Percentiles rank a stretch among this genome's conserved stretches.
Evolutionary conservation across 1,139 yeast species (phyloP).

Genomic region (Wickerhamomyces sp.): DNA sequence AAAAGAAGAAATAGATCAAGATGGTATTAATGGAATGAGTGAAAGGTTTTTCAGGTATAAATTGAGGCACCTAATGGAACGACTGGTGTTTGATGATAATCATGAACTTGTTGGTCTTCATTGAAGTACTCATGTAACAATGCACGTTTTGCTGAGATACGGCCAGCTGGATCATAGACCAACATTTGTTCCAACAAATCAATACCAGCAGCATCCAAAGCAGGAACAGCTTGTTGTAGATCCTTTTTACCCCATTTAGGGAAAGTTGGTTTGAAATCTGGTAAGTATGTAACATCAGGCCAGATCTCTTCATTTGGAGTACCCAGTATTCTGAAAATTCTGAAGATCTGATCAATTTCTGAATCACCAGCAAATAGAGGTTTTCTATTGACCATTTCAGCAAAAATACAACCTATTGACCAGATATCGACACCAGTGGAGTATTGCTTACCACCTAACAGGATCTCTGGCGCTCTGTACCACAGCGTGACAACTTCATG

Average conservation of each 20-base stretch:
- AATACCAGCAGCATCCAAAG: slow-evolving; percentile 75
- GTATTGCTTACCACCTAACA: slow-evolving; percentile 94
- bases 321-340: slow-evolving; percentile 88
- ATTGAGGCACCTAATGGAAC: slow-evolving; percentile 26
- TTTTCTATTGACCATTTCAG: slow-evolving; percentile 95
- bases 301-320: slow-evolving; percentile 92
- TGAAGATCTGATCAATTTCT: slow-evolving; percentile 94
- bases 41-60: slow-evolving; percentile 15
- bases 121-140: slow-evolving; percentile 85
- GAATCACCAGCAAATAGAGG: slow-evolving; percentile 97
- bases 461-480: slow-evolving; percentile 96
- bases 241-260: slow-evolving; percentile 89
- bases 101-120: slow-evolving; percentile 34
- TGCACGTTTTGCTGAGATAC: slow-evolving; percentile 94
- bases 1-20: neutral
- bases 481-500: slow-evolving; percentile 97
- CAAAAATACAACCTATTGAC: slow-evolving; percentile 98
- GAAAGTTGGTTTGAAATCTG: slow-evolving; percentile 92
- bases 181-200: slow-evolving; percentile 77
- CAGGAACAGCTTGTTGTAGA: slow-evolving; percentile 69
- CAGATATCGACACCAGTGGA: slow-evolving; percentile 99
- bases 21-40: neutral
- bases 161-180: slow-evolving; percentile 87
- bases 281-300: slow-evolving; percentile 95
- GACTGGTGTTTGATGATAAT: slow-evolving; percentile 22